phyloP scores from a whole-genome alignment of 1,284 basidiomycete genomes.

The Mycosarcoma maydis region DNA sequence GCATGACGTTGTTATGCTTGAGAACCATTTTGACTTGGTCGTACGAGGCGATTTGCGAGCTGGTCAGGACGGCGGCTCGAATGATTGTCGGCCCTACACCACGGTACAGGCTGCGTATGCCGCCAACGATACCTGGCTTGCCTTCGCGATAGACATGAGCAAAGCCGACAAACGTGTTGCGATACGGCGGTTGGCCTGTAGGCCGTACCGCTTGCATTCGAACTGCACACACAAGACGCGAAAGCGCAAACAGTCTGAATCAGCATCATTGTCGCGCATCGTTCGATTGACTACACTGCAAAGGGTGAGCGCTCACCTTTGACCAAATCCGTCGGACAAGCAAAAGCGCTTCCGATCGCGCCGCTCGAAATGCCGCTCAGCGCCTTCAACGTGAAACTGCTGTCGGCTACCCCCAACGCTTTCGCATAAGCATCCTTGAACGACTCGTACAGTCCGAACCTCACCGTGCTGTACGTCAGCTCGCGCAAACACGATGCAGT shows the following conservation, averaged over 20 bases:
- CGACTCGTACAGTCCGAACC: conserved; percentile 56
- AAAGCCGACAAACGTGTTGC: conserved; percentile 52
- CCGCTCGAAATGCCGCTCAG: conserved; percentile 53
- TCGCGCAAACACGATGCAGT: conserved; percentile 53
- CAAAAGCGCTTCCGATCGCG: conserved; percentile 49
- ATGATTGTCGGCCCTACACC: conserved; percentile 53
- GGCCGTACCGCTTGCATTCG: conserved; percentile 56
- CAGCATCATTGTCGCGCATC: not conserved
- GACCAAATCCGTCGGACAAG: conserved; percentile 53
- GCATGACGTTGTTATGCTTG: conserved; percentile 24
- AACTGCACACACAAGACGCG: conserved; percentile 9
- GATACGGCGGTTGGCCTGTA: conserved; percentile 38
- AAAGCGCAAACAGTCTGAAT: not conserved
- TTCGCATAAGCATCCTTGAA: conserved; percentile 46
- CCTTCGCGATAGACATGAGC: conserved; percentile 42
- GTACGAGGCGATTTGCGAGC: conserved; percentile 53
- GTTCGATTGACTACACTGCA: not conserved
- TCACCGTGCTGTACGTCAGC: conserved; percentile 53
- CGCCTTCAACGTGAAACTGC: conserved; percentile 51
- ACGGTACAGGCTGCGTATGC: conserved; percentile 46
- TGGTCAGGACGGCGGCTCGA: conserved; percentile 51
- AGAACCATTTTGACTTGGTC: conserved; percentile 49
- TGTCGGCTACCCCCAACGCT: conserved; percentile 21
- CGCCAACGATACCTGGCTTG: conserved; percentile 21
- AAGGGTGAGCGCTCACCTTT: conserved; percentile 22